These are phyloP conservation scores for Pythium aquatile DNA, from an alignment of 352 stramenopile genomes.

Conservation along the genomic window DNA sequence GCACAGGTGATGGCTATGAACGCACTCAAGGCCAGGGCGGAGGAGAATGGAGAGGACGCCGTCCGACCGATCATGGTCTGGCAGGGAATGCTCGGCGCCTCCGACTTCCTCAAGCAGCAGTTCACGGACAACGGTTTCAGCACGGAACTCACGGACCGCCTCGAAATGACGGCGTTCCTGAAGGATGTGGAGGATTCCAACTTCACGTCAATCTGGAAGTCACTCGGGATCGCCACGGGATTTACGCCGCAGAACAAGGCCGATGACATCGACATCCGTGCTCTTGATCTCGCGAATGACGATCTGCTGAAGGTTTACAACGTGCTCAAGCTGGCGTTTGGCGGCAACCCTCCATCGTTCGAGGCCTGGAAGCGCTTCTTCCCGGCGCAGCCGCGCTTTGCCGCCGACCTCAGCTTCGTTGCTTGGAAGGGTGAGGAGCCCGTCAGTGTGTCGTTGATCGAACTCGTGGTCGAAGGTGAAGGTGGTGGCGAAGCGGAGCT, in stretches of 20 bases:
- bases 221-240: neutral
- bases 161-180: slow-evolving; percentile 14
- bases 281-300: slow-evolving; percentile 14
- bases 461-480: slow-evolving; percentile 16
- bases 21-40: neutral
- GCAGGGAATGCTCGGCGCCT: slow-evolving; percentile 13
- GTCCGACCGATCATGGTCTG: slow-evolving; percentile 6
- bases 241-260: neutral
- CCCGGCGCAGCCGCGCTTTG: slow-evolving; percentile 25
- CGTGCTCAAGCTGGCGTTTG: slow-evolving; percentile 25
- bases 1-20: neutral
- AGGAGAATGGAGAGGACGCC: neutral
- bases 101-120: slow-evolving; percentile 7
- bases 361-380: slow-evolving; percentile 30
- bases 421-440: slow-evolving; percentile 8
- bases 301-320: slow-evolving; percentile 18
- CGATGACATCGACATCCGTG: slow-evolving; percentile 11
- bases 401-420: slow-evolving; percentile 20
- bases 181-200: neutral
- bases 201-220: neutral
- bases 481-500: slow-evolving; percentile 19
- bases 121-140: slow-evolving; percentile 6
- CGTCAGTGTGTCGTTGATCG: slow-evolving; percentile 4
- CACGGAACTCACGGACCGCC: neutral
- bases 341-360: slow-evolving; percentile 17